A percentile compares a stretch with the other conserved stretches of the same genome.
Conservation (phyloP, 345 rosid genomes). For the Populus pruinosa region DNA sequence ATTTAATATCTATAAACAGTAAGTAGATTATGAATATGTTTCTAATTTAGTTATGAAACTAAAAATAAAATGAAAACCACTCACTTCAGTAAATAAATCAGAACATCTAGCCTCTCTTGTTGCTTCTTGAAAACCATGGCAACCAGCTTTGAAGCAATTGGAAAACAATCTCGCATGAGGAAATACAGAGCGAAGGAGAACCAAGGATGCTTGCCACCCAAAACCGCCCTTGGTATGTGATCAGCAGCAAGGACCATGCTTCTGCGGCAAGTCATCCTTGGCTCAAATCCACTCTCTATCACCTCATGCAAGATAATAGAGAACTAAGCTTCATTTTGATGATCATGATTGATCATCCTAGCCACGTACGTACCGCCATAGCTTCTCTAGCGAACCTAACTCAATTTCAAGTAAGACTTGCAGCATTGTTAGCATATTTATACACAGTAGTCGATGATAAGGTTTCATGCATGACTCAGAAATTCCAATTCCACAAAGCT, state of each 20-base stretch:
- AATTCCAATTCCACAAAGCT: not conserved
- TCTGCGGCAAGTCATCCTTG: not conserved
- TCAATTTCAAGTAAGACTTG: not conserved
- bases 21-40: no score
- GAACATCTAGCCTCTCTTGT: not conserved
- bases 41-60: not conserved
- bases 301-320: not conserved
- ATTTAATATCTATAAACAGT: no score
- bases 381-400: no score
- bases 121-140: no score
- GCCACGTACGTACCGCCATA: not conserved
- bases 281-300: not conserved
- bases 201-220: conserved; percentile 36
- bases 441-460: not conserved
- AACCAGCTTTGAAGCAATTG: not conserved
- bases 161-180: conserved; percentile 30
- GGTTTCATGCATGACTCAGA: not conserved
- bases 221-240: not conserved
- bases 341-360: not conserved
- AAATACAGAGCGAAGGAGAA: conserved; percentile 46
- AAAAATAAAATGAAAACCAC: no score
- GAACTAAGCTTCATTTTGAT: not conserved
- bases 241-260: not conserved
- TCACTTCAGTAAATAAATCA: no score
- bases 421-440: not conserved